Evolutionary conservation across 345 rosid species (phyloP), one percentile per base, ranked within the genome.

Genomic region (Pugionium dolabratum): DNA sequence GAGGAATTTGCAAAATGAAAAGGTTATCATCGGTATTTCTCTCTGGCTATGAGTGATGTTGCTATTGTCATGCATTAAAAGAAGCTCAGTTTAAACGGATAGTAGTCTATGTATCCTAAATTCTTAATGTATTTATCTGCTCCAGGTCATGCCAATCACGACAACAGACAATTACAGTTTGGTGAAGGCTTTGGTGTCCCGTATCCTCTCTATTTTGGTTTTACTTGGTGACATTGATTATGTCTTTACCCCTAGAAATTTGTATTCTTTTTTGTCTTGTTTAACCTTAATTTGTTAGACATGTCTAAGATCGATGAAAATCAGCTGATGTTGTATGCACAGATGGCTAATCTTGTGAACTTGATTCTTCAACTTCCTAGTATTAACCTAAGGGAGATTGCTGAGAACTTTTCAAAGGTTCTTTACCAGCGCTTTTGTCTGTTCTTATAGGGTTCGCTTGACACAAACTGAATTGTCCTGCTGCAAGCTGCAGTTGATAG

Each of bases 371-470:
- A 77, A 30, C 75, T 71, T 85, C 94, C 86, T n/a, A 83, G 79
- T 46, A 65, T 82, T 44, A 72, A 79, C 76, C 71, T 90, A 36
- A 90, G 76, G 80, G 97, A 85, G 79, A 85, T 88, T 52, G 78
- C 90, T 1, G 89, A 90, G 54, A 86, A 84, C 71, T 86, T 90
- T 75, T 94, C 96, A 66, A 90, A 90, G 99, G 99, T 93, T 34
- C n/a, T 69, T 59, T 3, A 7, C 39, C 30, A 39, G 29, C 31
- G 10, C 53, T 57, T 47, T 56, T 47, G 36, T 48, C 30, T 67
- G 11, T 47, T 61, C 33, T 30, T 49, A 25, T 53, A 5, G 37
- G 53, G 39, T 51, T 73, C 10, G 48, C 59, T 37, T 65, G 34
- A 42, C 44, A 54, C 34, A 59, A 55, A 51, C 37, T 43, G 8